Base-by-base conservation (phyloP, 2,329 filamentous ascomycete genomes). In the Thelonectria discophora region DNA sequence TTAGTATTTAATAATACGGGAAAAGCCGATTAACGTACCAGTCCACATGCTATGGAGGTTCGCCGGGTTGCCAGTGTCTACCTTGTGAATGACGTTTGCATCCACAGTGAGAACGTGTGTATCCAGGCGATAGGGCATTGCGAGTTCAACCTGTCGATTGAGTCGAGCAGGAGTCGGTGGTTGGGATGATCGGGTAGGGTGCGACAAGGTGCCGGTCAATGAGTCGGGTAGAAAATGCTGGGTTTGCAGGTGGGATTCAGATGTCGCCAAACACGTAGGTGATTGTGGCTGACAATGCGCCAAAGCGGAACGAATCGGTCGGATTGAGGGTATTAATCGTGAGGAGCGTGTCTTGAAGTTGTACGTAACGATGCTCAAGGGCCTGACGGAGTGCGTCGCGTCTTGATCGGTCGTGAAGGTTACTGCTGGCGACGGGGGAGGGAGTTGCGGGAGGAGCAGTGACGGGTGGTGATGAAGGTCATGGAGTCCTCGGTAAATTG, bases 1-100 rank as follows among this genome's bases (percentile, higher is more conserved):
- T 81, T 69, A 80, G 77, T 68, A 64, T 69, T 69, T 53, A 55
- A 61, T 55, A 43, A 45, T 49, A 59, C 21, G 51, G 47, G 42
- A 13, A 47, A 45, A 20, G 54, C 39, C 15, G 47, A 30, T 39
- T 50, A 53, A 84, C 91, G 86, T 80, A 97, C 93, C 92, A 77
- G 93, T 94, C 93, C 94, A 97, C 87, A 98, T 96, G 82, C 92
- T 94, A 80, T 95, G 96, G 53, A 98, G 87, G 75, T 94, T 96
- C 80, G 97, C 92, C 27, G 92, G 90, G 77, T 97, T 97, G 69
- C 90, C 86, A 1, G 94, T 97, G 80, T 98, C 94, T 73, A 98
- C 93, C 77, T 96, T 93, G 83, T 95, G 92, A 77, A 99, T 94
- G 70, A 94, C 90, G 75, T 90, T 92, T 67, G 92, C 89, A 81